Percentiles rank a stretch among this genome's conserved stretches.
phyloP scores from a whole-genome alignment of 2,329 filamentous ascomycete genomes.

The Botrytis elliptica region DNA sequence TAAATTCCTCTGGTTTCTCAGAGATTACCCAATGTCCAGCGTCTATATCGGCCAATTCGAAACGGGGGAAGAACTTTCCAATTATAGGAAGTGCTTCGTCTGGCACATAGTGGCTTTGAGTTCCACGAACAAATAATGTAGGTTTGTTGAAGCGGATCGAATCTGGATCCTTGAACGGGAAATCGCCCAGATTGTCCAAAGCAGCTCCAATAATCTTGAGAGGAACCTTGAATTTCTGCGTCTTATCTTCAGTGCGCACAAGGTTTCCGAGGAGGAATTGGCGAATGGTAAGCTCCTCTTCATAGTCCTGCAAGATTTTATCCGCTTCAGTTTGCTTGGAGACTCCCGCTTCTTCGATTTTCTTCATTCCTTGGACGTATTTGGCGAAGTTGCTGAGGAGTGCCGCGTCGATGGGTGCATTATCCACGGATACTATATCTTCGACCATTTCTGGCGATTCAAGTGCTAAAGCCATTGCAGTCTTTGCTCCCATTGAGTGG shows the following conservation, averaged over 20 bases:
- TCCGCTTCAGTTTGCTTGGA: constrained; percentile 76
- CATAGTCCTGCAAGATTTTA: constrained; percentile 71
- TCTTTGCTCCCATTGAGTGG: constrained; percentile 95
- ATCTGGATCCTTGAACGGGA: constrained; percentile 78
- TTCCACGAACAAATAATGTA: constrained; percentile 78
- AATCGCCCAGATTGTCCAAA: constrained; percentile 74
- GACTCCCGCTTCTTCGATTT: constrained; percentile 68
- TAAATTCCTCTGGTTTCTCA: constrained; percentile 80
- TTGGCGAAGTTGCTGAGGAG: constrained; percentile 72
- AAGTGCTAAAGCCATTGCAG: constrained; percentile 83
- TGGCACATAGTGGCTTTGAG: constrained; percentile 72
- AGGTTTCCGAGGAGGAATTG: constrained; percentile 93
- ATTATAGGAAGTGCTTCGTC: constrained; percentile 79
- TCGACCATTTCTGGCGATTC: constrained; percentile 64
- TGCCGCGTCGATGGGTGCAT: constrained; percentile 80
- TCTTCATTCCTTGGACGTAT: constrained; percentile 82
- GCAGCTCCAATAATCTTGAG: constrained; percentile 66
- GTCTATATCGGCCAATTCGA: constrained; percentile 70
- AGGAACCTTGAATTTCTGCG: constrained; percentile 76
- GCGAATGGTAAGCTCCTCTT: constrained; percentile 70
- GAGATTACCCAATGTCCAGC: constrained; percentile 86
- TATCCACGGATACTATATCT: constrained; percentile 82
- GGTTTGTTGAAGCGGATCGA: constrained; percentile 69
- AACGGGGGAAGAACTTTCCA: constrained; percentile 78
- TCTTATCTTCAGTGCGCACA: constrained; percentile 52